phyloP scores from a whole-genome alignment of 1,284 basidiomycete genomes.

The Neolentinus lepideus region DNA sequence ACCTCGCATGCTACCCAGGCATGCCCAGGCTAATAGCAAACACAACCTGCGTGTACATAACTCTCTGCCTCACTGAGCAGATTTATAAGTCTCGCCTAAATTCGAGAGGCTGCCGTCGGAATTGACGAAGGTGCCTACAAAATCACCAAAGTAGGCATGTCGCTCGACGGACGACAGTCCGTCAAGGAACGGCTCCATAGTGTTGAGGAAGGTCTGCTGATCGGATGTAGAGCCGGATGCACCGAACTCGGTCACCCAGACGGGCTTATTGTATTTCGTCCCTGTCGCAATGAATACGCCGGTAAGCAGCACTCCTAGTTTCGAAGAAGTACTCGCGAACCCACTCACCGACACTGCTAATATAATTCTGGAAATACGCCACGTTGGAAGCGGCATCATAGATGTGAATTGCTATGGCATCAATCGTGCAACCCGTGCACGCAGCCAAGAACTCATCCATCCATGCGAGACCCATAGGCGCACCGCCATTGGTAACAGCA shows the following conservation, averaged over 20 bases:
- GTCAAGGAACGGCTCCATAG: constrained; percentile 24
- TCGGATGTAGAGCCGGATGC: constrained; percentile 16
- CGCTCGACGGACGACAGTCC: constrained; percentile 16
- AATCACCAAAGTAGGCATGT: constrained; percentile 25
- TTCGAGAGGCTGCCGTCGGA: constrained; percentile 5
- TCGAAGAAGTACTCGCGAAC: neutral
- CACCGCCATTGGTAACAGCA: constrained; percentile 25
- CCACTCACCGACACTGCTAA: constrained; percentile 12
- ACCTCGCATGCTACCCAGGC: too few relatives aligned
- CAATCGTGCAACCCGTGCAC: constrained; percentile 22
- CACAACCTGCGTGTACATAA: too few relatives aligned
- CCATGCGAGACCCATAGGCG: constrained; percentile 25
- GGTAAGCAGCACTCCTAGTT: neutral
- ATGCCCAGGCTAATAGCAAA: too few relatives aligned
- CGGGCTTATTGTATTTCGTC: constrained; percentile 20
- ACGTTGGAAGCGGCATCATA: constrained; percentile 25
- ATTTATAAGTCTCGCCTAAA: constrained; percentile 11
- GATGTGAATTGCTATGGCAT: constrained; percentile 25
- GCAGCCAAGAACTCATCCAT: constrained; percentile 22
- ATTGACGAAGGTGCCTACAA: constrained; percentile 18
- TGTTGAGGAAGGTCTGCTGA: constrained; percentile 19
- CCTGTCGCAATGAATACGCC: constrained; percentile 4
- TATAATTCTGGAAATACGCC: constrained; percentile 25
- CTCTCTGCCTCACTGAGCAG: neutral
- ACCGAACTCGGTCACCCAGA: constrained; percentile 26